Base-by-base conservation (phyloP, 306 rosid species). In the Pueraria montana region DNA sequence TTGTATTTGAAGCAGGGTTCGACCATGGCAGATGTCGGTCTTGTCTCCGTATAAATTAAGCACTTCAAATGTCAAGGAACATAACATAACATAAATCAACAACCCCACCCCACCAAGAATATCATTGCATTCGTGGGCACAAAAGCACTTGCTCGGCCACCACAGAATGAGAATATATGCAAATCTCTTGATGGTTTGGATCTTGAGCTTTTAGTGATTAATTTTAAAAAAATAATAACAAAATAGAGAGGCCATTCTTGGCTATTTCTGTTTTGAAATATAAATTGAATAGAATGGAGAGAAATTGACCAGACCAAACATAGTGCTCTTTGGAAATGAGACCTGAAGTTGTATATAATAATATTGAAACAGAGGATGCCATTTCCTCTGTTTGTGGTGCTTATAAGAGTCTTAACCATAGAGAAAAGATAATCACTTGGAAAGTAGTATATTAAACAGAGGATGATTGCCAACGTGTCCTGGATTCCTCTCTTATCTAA, bases 161-260 rank as follows among this genome's bases (percentile, higher is more conserved):
- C 79, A 58, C 63, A 56, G 38, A 78, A 78, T 76, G 27, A 24
- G 86, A 81, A 82, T 86, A 82, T 82, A 58, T 78, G 81, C 63
- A 56, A 36, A 72, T 65, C 53, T 11, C 73, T 14, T 13, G 45
- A 73, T 36, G 26, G 16, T 56, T 65, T 66, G 21, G 17, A 34
- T 34, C 77, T 62, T 20, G 26, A 36, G 53, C 11, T 68, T 70
- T 67, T 34, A 4, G 17, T 68, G 56, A 72, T 59, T 27, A 4
- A 0, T 24, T 17, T 11, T 17, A 2, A 17, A 7, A 17, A 11
- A 38, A 18, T 18, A 67, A 30, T 17, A 4, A 23, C 1, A 30
- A 16, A 49, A 13, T 0, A 7, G 6, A 61, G 9, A 11, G 67
- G 43, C 16, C 17, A 50, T 64, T 42, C 52, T 38, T 13, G 36